Conservation (phyloP, 805 yeast genomes). For the Suhomyces sp. region DNA sequence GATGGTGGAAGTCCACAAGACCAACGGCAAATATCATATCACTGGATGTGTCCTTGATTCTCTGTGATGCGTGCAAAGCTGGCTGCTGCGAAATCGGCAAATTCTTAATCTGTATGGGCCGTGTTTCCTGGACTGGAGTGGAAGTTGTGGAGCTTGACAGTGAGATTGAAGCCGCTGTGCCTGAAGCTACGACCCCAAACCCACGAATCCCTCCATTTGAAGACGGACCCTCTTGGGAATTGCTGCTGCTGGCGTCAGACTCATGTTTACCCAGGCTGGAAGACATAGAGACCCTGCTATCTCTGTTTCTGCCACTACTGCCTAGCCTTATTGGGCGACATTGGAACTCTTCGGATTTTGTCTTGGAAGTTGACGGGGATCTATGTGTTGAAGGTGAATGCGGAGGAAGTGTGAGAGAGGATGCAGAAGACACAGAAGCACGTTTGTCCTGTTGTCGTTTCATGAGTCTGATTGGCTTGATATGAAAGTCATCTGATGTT, state of each 20-base stretch:
- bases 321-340: constrained; percentile 37
- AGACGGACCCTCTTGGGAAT: constrained; percentile 2
- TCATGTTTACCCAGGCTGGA: not conserved
- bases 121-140: not conserved
- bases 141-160: not conserved
- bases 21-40: constrained; percentile 75
- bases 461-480: constrained; percentile 28
- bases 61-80: constrained; percentile 11
- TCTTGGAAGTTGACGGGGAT: constrained; percentile 3
- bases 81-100: constrained; percentile 28
- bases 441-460: constrained; percentile 20
- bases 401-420: constrained; percentile 5
- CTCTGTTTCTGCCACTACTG: constrained; percentile 7
- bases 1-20: constrained; percentile 89
- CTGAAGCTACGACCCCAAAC: not conserved
- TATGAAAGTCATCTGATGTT: constrained; percentile 6
- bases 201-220: not conserved
- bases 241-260: constrained; percentile 3
- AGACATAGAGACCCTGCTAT: constrained; percentile 3
- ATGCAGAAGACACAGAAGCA: constrained; percentile 5
- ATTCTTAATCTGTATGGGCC: constrained; percentile 36
- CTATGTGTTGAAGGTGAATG: constrained; percentile 2
- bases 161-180: not conserved
- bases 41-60: constrained; percentile 22
- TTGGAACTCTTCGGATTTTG: constrained; percentile 28